phyloP scores from a whole-genome alignment of 2,329 filamentous ascomycete genomes.

The Metarhizium sp. region DNA sequence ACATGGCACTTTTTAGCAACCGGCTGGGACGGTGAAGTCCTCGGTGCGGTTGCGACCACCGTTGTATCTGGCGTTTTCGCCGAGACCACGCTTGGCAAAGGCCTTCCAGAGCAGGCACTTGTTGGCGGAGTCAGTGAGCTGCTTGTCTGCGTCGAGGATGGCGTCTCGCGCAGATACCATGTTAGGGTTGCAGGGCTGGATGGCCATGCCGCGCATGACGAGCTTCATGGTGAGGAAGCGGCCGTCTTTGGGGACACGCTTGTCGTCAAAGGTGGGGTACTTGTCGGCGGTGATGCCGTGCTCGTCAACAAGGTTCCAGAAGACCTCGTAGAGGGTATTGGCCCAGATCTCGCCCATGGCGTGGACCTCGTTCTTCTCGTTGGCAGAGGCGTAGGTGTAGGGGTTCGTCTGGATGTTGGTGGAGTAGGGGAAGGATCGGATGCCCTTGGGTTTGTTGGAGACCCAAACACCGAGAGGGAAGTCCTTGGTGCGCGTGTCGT shows the following conservation, averaged over 20 bases:
- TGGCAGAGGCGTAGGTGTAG: constrained; percentile 35
- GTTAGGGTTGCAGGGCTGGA: constrained; percentile 48
- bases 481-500: constrained; percentile 34
- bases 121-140: constrained; percentile 41
- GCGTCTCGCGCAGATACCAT: constrained; percentile 44
- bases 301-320: constrained; percentile 50
- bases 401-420: constrained; percentile 40
- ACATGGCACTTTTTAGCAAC: constrained; percentile 10
- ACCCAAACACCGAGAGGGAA: constrained; percentile 44
- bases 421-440: constrained; percentile 41
- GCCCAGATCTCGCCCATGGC: constrained; percentile 43
- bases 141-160: constrained; percentile 45
- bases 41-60: constrained; percentile 17
- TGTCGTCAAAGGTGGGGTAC: constrained; percentile 28
- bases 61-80: constrained; percentile 23
- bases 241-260: constrained; percentile 41
- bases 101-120: constrained; percentile 42
- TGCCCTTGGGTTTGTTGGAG: constrained; percentile 30
- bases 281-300: constrained; percentile 37
- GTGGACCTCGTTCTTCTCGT: constrained; percentile 31
- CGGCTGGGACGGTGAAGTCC: constrained; percentile 19
- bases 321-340: constrained; percentile 42
- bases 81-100: constrained; percentile 49
- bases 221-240: constrained; percentile 43
- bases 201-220: constrained; percentile 39